Conservation (phyloP, 257 asterid genomes). For the Solanum corneliomulleri region DNA sequence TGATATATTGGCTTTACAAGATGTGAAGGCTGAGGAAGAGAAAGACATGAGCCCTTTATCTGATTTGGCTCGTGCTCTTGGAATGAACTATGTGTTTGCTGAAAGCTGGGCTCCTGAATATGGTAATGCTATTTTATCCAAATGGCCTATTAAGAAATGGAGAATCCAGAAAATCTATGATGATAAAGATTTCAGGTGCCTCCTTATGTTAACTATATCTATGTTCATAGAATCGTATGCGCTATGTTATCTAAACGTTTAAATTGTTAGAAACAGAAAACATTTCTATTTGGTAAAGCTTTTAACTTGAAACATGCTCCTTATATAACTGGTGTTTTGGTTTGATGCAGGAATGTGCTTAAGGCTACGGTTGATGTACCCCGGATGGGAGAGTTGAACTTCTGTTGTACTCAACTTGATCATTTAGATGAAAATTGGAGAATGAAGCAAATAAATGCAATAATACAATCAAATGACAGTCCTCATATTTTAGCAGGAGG, state of each 20-base stretch:
- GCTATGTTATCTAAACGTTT: background rate
- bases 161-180: constrained; percentile 61
- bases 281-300: background rate
- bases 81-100: constrained; percentile 83
- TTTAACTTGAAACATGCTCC: background rate
- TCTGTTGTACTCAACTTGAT: constrained; percentile 84
- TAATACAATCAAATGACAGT: constrained; percentile 50
- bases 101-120: constrained; percentile 99
- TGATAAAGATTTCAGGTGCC: constrained; percentile 78
- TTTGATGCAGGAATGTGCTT: constrained; percentile 64
- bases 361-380: constrained; percentile 83
- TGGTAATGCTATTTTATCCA: constrained; percentile 81
- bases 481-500: constrained; percentile 87
- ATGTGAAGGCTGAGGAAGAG: constrained; percentile 90
- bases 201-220: background rate
- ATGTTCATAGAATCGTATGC: background rate
- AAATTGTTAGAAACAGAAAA: background rate
- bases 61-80: constrained; percentile 69
- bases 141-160: constrained; percentile 87
- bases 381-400: constrained; percentile 60
- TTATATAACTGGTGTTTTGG: background rate
- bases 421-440: constrained; percentile 87
- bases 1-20: constrained; percentile 75
- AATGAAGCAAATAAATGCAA: constrained; percentile 67
- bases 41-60: constrained; percentile 77